Base-by-base conservation (phyloP, 2,329 filamentous ascomycete genomes). In the Penicillium janthinellum region DNA sequence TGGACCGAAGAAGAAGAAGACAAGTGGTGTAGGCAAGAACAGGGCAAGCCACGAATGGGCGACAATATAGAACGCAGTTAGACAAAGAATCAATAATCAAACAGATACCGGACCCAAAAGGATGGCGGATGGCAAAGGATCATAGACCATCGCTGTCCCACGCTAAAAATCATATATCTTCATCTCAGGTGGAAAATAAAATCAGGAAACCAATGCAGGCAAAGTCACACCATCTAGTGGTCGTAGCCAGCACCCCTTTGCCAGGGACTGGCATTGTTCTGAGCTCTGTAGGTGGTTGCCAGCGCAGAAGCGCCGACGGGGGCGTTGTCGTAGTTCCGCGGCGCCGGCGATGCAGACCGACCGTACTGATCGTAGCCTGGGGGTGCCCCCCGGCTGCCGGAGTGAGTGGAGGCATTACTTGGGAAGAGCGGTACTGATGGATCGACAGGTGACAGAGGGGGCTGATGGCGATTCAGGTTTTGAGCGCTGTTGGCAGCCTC, bases 201-300 rank as follows among this genome's bases (percentile, higher is more conserved):
- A 63, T 66, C 62, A 55, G 62, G 64, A 60, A 64, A 71, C 70
- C 66, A 59, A 57, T 61, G 58, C 65, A 56, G 34, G 62, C 54
- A 59, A 59, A 63, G 56, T 22, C 8, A 39, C 62, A 37, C 60
- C 58, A 54, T 64, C 75, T 77, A 84, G 72, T 84, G 82, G 60
- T 88, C 86, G 67, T 88, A 88, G 47, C 86, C 86, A 35, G 86
- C 86, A 45, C 86, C 86, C 71, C 86, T 77, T 75, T 88, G 86
- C 86, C 86, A 88, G 55, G 86, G 85, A 75, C 84, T 87, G 39
- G 82, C 73, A 70, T 81, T 86, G 69, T 84, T 83, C 65, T 82
- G 79, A 63, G 77, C 68, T 62, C 82, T 74, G 67, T 77, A 81
- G 14, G 20, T 63, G 39, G 66, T 56, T 12, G 64, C 59, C 38